phyloP scores from a whole-genome alignment of 805 yeast genomes.

The Trichomonascus vanleenenianus region DNA sequence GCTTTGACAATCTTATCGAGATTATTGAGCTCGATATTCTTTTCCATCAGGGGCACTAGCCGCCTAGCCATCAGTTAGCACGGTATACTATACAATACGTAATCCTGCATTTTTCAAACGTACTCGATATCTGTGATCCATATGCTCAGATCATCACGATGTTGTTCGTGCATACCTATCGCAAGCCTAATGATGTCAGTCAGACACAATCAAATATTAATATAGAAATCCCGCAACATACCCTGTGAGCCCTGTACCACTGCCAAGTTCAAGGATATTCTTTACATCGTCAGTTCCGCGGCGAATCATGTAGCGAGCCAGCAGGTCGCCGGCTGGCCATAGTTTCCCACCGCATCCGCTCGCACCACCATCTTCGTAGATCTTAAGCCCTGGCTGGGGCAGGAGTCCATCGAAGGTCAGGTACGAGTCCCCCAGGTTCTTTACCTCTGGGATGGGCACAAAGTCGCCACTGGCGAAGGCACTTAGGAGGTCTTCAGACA shows the following conservation, averaged over 20 bases:
- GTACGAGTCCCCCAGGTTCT: constrained; percentile 33
- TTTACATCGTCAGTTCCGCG: constrained; percentile 18
- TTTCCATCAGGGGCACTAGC: constrained; percentile 40
- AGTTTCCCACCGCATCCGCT: constrained; percentile 58
- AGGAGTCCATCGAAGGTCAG: constrained; percentile 36
- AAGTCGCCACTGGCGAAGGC: constrained; percentile 23
- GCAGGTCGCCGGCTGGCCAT: constrained; percentile 54
- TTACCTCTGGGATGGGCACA: constrained; percentile 29
- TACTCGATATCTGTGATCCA: constrained; percentile 43
- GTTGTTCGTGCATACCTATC: constrained; percentile 22
- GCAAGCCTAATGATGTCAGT: constrained; percentile 21
- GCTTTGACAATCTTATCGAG: constrained; percentile 34
- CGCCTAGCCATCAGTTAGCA: constrained; percentile 17
- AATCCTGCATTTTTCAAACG: constrained; percentile 5
- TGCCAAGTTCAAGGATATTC: constrained; percentile 44
- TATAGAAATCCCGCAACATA: constrained; percentile 13
- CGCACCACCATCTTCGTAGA: constrained; percentile 51
- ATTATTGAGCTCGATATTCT: constrained; percentile 37
- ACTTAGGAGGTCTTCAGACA: constrained; percentile 6
- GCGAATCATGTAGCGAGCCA: constrained; percentile 37
- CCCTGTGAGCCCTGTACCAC: constrained; percentile 55
- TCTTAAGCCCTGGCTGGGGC: constrained; percentile 28
- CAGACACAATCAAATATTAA: not conserved
- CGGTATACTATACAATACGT: not conserved
- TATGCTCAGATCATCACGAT: constrained; percentile 28